phyloP scores from a whole-genome alignment of 2,329 filamentous ascomycete genomes.

The Penicillium sp. region DNA sequence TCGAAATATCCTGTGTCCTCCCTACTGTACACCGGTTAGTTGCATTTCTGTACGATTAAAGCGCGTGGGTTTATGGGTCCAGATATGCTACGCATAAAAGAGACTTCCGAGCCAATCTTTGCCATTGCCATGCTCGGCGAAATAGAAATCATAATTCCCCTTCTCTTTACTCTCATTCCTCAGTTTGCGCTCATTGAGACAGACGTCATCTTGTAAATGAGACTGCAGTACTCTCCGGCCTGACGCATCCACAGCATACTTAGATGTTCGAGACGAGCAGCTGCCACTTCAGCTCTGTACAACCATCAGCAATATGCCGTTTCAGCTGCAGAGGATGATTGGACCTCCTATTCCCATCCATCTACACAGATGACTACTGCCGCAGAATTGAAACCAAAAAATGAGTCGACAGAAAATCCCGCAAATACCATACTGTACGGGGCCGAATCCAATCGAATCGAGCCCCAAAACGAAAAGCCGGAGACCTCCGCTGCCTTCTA shows the following conservation, averaged over 20 bases:
- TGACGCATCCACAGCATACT: not conserved
- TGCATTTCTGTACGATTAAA: not conserved
- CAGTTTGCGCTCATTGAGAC: not conserved
- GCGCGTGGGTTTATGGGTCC: not conserved
- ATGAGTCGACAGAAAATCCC: not conserved
- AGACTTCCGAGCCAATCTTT: not conserved
- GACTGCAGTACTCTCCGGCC: not conserved
- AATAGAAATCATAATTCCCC: not conserved
- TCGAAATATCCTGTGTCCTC: not conserved
- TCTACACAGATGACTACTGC: not conserved
- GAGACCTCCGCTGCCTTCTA: not conserved
- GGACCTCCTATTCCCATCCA: not conserved
- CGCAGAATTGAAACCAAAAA: not conserved
- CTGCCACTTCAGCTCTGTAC: conserved; percentile 13
- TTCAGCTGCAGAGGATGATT: conserved; percentile 4
- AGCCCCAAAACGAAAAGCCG: not conserved
- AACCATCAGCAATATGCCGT: conserved; percentile 7
- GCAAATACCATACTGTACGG: not conserved
- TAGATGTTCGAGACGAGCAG: not conserved
- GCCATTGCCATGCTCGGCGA: not conserved
- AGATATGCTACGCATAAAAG: not conserved
- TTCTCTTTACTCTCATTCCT: not conserved
- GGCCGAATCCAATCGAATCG: too few species aligned
- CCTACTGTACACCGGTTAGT: not conserved
- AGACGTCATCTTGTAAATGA: conserved; percentile 1